Evolutionary conservation across 805 yeast species (phyloP).

Genomic region (Candida pseudoglaebosa): DNA sequence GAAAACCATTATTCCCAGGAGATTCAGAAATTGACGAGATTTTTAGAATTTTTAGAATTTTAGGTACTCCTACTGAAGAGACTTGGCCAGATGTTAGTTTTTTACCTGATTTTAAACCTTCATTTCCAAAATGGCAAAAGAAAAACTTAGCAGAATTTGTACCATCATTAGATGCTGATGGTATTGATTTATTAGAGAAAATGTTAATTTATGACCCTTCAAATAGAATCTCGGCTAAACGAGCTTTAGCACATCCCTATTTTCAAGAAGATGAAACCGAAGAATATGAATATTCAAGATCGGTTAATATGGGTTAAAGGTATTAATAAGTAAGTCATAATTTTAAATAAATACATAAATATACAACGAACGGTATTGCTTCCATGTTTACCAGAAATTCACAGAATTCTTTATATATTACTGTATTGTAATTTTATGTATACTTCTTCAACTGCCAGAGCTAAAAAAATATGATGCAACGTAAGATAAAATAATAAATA

Average conservation of each 20-base stretch:
- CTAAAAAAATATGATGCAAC: neutral
- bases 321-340: neutral
- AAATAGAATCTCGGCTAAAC: constrained; percentile 86
- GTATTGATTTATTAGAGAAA: constrained; percentile 75
- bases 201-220: constrained; percentile 91
- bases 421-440: neutral
- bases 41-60: constrained; percentile 82
- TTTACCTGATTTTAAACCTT: constrained; percentile 88
- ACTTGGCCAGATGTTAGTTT: constrained; percentile 92
- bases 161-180: constrained; percentile 77
- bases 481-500: neutral
- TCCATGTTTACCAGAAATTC: neutral
- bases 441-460: neutral
- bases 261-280: constrained; percentile 50
- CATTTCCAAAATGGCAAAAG: constrained; percentile 87
- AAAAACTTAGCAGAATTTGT: constrained; percentile 68
- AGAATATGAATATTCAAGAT: constrained; percentile 24
- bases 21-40: constrained; percentile 97
- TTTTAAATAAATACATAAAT: neutral
- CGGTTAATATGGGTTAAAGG: constrained; percentile 36
- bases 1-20: constrained; percentile 94
- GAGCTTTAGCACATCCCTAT: constrained; percentile 88
- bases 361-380: neutral
- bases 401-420: too few relatives aligned
- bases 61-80: constrained; percentile 93